phyloP scores from a whole-genome alignment of 148 eudicot species.

The Nyssa sinensis region DNA sequence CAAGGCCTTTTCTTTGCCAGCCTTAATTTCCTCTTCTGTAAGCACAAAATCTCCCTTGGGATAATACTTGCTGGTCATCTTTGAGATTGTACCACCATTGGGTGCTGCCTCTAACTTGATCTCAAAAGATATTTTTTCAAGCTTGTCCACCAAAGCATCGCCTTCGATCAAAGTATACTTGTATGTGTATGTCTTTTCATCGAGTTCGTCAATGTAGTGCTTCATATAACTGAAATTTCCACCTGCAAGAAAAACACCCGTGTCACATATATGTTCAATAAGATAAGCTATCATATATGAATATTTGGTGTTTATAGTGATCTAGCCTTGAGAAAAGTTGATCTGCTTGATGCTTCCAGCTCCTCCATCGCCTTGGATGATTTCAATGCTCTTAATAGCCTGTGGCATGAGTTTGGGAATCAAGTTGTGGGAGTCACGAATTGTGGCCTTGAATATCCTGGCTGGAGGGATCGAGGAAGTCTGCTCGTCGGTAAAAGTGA shows the following conservation, averaged over 20 bases:
- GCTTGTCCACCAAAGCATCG: not conserved
- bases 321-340: constrained; percentile 16
- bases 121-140: not conserved
- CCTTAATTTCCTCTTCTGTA: not conserved
- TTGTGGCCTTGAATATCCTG: constrained; percentile 18
- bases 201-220: too few species aligned
- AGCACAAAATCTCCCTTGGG: not conserved
- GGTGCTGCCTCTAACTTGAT: not conserved
- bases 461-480: constrained; percentile 1
- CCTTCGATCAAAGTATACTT: not conserved
- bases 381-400: not conserved
- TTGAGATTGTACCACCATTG: not conserved
- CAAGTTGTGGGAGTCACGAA: constrained; percentile 17
- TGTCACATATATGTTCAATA: not conserved
- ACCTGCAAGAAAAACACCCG: too few species aligned
- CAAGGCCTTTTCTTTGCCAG: not conserved
- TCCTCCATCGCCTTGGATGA: not conserved
- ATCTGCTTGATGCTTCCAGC: constrained; percentile 5
- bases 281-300: not conserved
- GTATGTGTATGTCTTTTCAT: not conserved
- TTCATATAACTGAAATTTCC: too few species aligned
- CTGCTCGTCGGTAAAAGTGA: not conserved
- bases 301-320: not conserved
- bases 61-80: not conserved
- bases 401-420: constrained; percentile 11